phyloP scores from a whole-genome alignment of 75 land plant genomes.

The Picea sitchensis region DNA sequence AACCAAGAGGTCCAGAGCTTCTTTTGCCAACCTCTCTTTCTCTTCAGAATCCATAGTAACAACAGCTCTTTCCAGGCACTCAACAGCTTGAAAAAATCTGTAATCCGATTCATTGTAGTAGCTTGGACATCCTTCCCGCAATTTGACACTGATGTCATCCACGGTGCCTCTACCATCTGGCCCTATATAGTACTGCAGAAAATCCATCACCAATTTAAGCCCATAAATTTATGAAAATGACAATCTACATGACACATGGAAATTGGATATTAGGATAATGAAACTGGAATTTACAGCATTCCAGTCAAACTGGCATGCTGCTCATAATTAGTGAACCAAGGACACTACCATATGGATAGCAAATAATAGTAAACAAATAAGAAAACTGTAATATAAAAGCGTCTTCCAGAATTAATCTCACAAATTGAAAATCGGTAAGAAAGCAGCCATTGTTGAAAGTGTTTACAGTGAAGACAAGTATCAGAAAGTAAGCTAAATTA shows the following conservation, averaged over 20 bases:
- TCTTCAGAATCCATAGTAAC: slow-evolving; percentile 53
- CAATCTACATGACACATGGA: not conserved
- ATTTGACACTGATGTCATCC: slow-evolving; percentile 88
- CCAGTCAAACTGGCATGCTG: not conserved
- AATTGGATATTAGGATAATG: not conserved
- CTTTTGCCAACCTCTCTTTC: slow-evolving; percentile 76
- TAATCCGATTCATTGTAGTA: slow-evolving; percentile 93
- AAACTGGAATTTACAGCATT: not conserved
- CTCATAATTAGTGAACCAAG: slow-evolving; percentile 2
- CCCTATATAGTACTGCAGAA: slow-evolving; percentile 85
- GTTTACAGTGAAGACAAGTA: not conserved
- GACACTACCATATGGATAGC: not conserved
- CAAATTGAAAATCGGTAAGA: not conserved
- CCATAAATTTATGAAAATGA: not conserved
- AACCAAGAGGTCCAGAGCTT: slow-evolving; percentile 68
- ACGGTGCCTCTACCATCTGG: slow-evolving; percentile 94
- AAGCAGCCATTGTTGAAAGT: not conserved
- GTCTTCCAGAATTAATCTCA: not conserved
- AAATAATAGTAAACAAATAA: not conserved
- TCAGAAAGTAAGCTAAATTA: not conserved
- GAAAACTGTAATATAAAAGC: not conserved
- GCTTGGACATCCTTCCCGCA: slow-evolving; percentile 97
- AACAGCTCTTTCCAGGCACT: slow-evolving; percentile 84
- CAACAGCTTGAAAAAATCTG: slow-evolving; percentile 89
- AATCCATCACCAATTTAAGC: not conserved